Evolutionary conservation across 352 stramenopile genomes (phyloP).

Genomic region (Thalassiosira ordinaria): DNA sequence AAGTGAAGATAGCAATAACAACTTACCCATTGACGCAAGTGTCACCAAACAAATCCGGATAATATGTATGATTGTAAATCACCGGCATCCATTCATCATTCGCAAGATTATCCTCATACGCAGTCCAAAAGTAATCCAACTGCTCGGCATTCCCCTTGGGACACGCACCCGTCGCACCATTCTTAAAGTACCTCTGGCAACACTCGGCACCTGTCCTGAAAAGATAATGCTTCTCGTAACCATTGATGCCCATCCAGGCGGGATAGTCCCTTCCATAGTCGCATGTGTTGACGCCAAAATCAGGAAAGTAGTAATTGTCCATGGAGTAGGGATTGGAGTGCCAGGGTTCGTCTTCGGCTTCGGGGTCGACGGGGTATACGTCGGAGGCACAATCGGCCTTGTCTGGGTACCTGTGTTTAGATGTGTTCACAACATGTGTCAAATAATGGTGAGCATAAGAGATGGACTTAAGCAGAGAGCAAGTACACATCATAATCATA

Average conservation of each 20-base stretch:
- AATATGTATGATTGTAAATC: conserved; percentile 45
- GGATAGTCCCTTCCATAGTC: conserved; percentile 47
- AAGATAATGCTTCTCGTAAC: conserved; percentile 35
- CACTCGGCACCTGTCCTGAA: conserved; percentile 35
- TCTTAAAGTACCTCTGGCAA: conserved; percentile 42
- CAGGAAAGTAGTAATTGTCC: conserved; percentile 40
- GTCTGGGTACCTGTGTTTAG: conserved; percentile 2
- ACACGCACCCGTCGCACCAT: conserved; percentile 18
- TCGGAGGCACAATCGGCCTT: not conserved
- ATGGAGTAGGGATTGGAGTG: conserved; percentile 1
- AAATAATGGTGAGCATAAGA: too few species aligned
- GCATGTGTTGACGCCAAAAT: conserved; percentile 29
- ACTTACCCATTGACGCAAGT: conserved; percentile 42
- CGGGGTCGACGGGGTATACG: conserved; percentile 1
- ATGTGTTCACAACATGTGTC: too few species aligned
- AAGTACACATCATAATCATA: conserved; percentile 4
- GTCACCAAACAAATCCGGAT: conserved; percentile 24
- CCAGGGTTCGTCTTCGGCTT: conserved; percentile 29
- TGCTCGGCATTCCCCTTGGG: conserved; percentile 36
- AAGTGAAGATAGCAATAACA: not conserved
- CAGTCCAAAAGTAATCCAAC: conserved; percentile 43
- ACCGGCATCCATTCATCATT: conserved; percentile 22
- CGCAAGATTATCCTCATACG: conserved; percentile 10
- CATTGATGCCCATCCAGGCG: conserved; percentile 39
- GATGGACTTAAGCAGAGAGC: too few species aligned